Evolutionary conservation across 257 asterid species (phyloP), one percentile per base, ranked within the genome.

Genomic region (Gentiana dahurica): DNA sequence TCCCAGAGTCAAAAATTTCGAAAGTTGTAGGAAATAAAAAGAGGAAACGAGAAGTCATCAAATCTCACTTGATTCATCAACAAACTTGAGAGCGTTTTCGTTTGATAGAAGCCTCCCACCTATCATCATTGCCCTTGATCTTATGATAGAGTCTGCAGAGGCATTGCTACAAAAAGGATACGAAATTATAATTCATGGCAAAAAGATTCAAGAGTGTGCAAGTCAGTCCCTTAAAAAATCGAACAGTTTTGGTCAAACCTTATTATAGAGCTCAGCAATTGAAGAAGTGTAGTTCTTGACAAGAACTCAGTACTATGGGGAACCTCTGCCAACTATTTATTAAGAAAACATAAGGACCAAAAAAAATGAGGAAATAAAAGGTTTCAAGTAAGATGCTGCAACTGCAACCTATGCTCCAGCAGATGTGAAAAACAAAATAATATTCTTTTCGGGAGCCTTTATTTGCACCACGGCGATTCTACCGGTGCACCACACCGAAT

Each of bases 121-220:
- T 72, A 85, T 83, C 90, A 77, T 72, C 95, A 88, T 79, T 57
- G 97, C 85, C 75, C 98, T 83, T 53, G 97, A 85, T 78, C 95
- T 82, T 69, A 85, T 76, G 53, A 81, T 74, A 60, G 95, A 75
- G 12, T 85, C 97, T 48, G 94, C 73, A 50, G 85, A 77, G 60
- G 54, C 83, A 78, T 76, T 73, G 79, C 97, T 88, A 59, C 50
- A 46, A 48, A 68, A 59, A 62, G 10, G 36, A 11, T 64, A 67
- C 64, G 13, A 36, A 43, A 51, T 35, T 36, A 4, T 37, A 73
- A 63, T 34, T 24, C 50, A 61, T 33, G 15, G 56, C 36, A 59
- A 55, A 43, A 61, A 48, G 49, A 59, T 12, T 55, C 58, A 57
- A 15, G 36, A 49, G 50, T 51, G 13, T 34, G 44, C 47, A 32